Conservation (phyloP, 805 yeast species). For the Kluyveromyces siamensis region DNA sequence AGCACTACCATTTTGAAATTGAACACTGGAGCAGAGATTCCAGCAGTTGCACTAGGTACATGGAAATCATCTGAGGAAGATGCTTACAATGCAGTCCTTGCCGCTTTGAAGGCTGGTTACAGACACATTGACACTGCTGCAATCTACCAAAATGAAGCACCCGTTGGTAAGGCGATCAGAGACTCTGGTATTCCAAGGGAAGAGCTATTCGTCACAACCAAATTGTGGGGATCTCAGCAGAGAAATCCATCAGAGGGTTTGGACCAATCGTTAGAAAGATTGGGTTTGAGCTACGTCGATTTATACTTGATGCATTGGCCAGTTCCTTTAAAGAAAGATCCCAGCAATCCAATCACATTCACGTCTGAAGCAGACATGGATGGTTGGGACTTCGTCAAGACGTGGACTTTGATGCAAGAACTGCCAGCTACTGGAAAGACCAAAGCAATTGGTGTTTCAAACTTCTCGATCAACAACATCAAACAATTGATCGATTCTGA, state of each 20-base stretch:
- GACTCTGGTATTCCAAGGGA: slow-evolving; percentile 56
- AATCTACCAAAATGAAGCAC: slow-evolving; percentile 55
- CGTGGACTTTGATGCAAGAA: slow-evolving; percentile 58
- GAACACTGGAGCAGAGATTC: slow-evolving; percentile 57
- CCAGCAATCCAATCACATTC: slow-evolving; percentile 22
- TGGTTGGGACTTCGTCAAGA: slow-evolving; percentile 39
- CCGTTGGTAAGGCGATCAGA: slow-evolving; percentile 48
- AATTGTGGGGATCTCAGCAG: slow-evolving; percentile 51
- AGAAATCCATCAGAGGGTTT: slow-evolving; percentile 43
- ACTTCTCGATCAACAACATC: slow-evolving; percentile 49
- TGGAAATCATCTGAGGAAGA: slow-evolving; percentile 51
- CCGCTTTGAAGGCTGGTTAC: slow-evolving; percentile 58
- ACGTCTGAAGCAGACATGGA: slow-evolving; percentile 31
- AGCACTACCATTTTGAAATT: slow-evolving; percentile 27
- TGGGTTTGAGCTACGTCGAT: slow-evolving; percentile 71
- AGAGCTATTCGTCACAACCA: slow-evolving; percentile 63
- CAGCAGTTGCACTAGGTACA: slow-evolving; percentile 67
- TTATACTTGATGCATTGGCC: slow-evolving; percentile 83
- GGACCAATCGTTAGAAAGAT: slow-evolving; percentile 47
- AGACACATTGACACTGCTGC: slow-evolving; percentile 75
- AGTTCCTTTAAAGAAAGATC: slow-evolving; percentile 38
- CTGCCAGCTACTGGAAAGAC: slow-evolving; percentile 42
- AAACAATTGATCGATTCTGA: slow-evolving; percentile 40
- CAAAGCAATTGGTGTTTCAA: slow-evolving; percentile 70
- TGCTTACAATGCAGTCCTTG: slow-evolving; percentile 46